Conservation (phyloP, 176 grass and related monocot species). For the Carex kokanica region DNA sequence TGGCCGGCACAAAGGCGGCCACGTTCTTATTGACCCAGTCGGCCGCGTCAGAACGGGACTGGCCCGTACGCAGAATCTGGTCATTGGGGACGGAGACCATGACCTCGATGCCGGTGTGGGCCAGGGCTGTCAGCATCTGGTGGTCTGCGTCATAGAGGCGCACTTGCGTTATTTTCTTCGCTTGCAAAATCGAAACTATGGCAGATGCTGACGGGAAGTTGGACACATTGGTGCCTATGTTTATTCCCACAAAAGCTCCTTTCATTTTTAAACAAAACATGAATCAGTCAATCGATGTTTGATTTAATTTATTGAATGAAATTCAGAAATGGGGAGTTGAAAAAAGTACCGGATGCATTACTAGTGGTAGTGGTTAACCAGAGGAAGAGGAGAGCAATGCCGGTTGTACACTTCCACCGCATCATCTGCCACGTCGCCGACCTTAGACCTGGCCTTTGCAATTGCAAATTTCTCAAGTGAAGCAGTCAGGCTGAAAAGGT, state of each 20-base stretch:
- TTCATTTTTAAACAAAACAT: neutral
- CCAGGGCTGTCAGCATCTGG: constrained; percentile 76
- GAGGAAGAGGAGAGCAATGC: constrained; percentile 42
- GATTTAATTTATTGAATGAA: neutral
- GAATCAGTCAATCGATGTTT: neutral
- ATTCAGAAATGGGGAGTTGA: constrained; percentile 2
- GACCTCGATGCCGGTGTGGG: constrained; percentile 87
- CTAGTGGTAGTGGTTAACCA: constrained; percentile 44
- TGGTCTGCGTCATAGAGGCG: constrained; percentile 74
- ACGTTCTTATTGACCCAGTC: constrained; percentile 97
- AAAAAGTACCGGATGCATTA: constrained; percentile 68
- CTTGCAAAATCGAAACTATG: constrained; percentile 78
- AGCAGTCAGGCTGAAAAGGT: neutral
- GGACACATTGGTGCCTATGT: constrained; percentile 64
- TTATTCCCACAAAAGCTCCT: constrained; percentile 93
- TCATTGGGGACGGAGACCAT: constrained; percentile 79
- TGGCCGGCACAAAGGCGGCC: constrained; percentile 61
- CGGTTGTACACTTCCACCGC: constrained; percentile 16
- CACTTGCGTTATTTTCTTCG: constrained; percentile 70
- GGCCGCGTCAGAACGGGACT: constrained; percentile 69
- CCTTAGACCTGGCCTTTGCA: neutral
- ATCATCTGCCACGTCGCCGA: constrained; percentile 34
- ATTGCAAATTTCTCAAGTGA: neutral
- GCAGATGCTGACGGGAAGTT: constrained; percentile 50
- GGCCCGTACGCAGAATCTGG: constrained; percentile 72